Conservation (phyloP, 2,329 filamentous ascomycete species). For the Salinomyces thailandicus region DNA sequence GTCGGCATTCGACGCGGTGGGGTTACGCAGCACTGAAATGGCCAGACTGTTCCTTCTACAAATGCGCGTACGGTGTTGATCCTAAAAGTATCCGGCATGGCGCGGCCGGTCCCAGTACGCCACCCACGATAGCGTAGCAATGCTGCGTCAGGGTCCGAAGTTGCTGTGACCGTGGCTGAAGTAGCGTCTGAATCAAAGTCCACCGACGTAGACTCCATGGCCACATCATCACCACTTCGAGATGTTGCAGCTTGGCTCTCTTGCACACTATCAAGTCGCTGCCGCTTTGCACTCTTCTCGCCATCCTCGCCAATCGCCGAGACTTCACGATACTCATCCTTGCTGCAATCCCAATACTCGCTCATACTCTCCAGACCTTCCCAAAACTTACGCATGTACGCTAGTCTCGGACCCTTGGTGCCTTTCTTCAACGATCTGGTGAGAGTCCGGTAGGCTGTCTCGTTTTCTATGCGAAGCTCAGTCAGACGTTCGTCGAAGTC, state of each 20-base stretch:
- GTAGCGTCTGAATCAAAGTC: neutral
- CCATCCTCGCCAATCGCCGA: conserved; percentile 9
- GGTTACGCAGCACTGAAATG: conserved; percentile 45
- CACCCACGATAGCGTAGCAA: conserved; percentile 43
- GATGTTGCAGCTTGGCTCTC: neutral
- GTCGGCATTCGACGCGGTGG: conserved; percentile 36
- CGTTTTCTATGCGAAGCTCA: conserved; percentile 46
- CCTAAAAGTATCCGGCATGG: conserved; percentile 50
- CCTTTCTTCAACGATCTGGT: conserved; percentile 35
- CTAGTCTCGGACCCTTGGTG: conserved; percentile 38
- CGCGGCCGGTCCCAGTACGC: conserved; percentile 45
- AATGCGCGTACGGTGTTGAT: conserved; percentile 46
- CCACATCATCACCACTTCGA: neutral
- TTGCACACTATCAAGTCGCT: conserved; percentile 11
- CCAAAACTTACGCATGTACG: conserved; percentile 52
- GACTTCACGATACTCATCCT: conserved; percentile 44
- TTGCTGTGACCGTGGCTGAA: conserved; percentile 8
- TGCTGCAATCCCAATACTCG: conserved; percentile 52
- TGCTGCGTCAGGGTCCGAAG: conserved; percentile 1
- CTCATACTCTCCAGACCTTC: conserved; percentile 47
- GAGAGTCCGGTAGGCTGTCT: conserved; percentile 48
- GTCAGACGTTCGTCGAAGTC: conserved; percentile 28
- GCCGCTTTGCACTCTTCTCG: conserved; percentile 17
- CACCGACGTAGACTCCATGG: neutral
- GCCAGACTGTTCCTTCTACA: conserved; percentile 48